Evolutionary conservation across 352 stramenopile species (phyloP), one percentile per base, ranked within the genome.

Genomic region (Phytopythium oedochilum): DNA sequence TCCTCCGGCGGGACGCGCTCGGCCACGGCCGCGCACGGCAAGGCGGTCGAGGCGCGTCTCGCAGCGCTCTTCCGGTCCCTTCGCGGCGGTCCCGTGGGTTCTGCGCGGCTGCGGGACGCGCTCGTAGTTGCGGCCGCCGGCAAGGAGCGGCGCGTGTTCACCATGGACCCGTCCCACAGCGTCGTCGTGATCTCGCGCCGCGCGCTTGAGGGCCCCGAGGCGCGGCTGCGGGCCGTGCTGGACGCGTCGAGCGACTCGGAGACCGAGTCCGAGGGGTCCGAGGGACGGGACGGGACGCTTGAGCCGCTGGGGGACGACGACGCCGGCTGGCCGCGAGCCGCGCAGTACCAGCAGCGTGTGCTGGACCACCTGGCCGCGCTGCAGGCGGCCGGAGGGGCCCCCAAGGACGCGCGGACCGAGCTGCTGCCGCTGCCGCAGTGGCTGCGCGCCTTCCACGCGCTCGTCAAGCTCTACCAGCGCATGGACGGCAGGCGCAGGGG

Each of bases 111-210:
- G 53, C 68, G 78, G 17, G 81, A 92, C 26, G 68, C 68, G 15
- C 50, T 92, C 5, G 75, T 66, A 18, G 55, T 66, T 14, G 57
- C 75, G 0, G 86, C 83, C 29, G 28, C 88, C 35, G 76, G 66
- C 60, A 92, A 89, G 50, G 81, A 92, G 46, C 68, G 78, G 0
- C 77, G 81, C 1, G 43, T 88, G 28, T 88, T 87, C 43, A 83
- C 85, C 23, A 54, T 88, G 28, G 81, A 92, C 31, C 73, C 77
- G n/a, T 61, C 78, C 7, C 81, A 92, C 57, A 81, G 75, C 42
- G 81, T 86, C 0, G 75, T 86, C 10, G 66, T 92, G 18, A 63
- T 92, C 10, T 85, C 78, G 0, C 57, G 59, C 42, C 53, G 57
- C 7, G 63, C 53, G 7, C 54, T 70, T 6, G 71, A 73, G 36